Conservation (phyloP, 805 yeast species). For the Cyberlindnera suaveolens region DNA sequence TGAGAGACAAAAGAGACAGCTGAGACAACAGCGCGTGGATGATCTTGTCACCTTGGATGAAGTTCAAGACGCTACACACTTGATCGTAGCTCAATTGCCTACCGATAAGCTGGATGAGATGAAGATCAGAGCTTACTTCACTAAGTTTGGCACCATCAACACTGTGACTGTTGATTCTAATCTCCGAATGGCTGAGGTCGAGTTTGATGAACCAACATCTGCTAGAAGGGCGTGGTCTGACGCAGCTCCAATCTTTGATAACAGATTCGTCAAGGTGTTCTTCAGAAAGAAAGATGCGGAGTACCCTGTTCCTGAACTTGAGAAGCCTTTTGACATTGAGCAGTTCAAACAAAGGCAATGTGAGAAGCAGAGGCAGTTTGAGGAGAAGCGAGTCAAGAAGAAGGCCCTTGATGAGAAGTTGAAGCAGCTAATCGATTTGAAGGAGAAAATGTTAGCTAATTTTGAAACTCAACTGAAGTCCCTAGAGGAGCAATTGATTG, state of each 20-base stretch:
- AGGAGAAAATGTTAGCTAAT: slow-evolving; percentile 28
- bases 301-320: slow-evolving; percentile 1
- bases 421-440: slow-evolving; percentile 27
- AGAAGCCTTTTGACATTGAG: slow-evolving; percentile 29
- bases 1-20: slow-evolving; percentile 7
- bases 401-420: slow-evolving; percentile 28
- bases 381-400: slow-evolving; percentile 30
- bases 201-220: slow-evolving; percentile 28
- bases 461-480: slow-evolving; percentile 26
- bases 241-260: slow-evolving; percentile 40
- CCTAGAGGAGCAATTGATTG: slow-evolving; percentile 11
- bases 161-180: slow-evolving; percentile 24
- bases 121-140: slow-evolving; percentile 29
- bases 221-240: slow-evolving; percentile 38
- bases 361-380: slow-evolving; percentile 35
- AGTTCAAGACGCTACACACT: slow-evolving; percentile 10
- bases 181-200: slow-evolving; percentile 32
- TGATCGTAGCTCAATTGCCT: slow-evolving; percentile 40
- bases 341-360: slow-evolving; percentile 30
- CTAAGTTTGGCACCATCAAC: slow-evolving; percentile 34
- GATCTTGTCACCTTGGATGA: slow-evolving; percentile 2
- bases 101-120: slow-evolving; percentile 32
- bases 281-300: slow-evolving; percentile 25
- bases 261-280: slow-evolving; percentile 42
- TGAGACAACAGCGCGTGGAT: slow-evolving; percentile 2